Conservation (phyloP, 2,329 filamentous ascomycete species). For the Diaporthe humulicola region DNA sequence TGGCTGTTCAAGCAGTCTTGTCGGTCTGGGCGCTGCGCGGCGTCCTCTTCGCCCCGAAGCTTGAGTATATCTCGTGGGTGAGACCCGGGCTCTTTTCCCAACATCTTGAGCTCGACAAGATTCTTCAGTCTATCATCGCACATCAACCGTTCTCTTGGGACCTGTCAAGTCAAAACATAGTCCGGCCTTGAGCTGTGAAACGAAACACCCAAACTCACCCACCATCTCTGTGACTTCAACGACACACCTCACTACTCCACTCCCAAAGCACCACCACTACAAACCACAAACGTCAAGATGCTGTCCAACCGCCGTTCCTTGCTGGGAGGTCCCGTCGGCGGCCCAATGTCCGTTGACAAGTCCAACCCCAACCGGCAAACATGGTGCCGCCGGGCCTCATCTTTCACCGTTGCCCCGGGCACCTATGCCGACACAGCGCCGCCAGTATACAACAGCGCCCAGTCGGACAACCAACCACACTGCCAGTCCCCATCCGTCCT, state of each 20-base stretch:
- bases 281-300: not conserved
- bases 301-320: slow-evolving; percentile 35
- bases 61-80: slow-evolving; percentile 29
- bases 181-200: slow-evolving; percentile 10
- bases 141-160: slow-evolving; percentile 23
- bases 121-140: slow-evolving; percentile 1
- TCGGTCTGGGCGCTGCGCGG: slow-evolving; percentile 30
- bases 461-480: slow-evolving; percentile 11
- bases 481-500: slow-evolving; percentile 23
- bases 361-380: slow-evolving; percentile 26
- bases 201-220: not conserved
- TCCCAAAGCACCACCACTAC: not conserved
- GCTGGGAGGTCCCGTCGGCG: slow-evolving; percentile 16
- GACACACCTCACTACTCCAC: not conserved
- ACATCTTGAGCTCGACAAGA: slow-evolving; percentile 8
- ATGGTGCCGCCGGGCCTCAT: slow-evolving; percentile 32
- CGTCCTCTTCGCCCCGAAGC: slow-evolving; percentile 23
- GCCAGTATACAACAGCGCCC: slow-evolving; percentile 9
- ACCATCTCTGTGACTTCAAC: not conserved
- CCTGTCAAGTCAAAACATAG: not conserved
- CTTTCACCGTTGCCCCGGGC: slow-evolving; percentile 23
- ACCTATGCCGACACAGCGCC: not conserved
- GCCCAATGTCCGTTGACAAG: slow-evolving; percentile 26
- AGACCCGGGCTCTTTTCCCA: slow-evolving; percentile 5
- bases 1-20: slow-evolving; percentile 35